Evolutionary conservation across 2,329 filamentous ascomycete species (phyloP).

Genomic region (Curvularia hawaiiensis): DNA sequence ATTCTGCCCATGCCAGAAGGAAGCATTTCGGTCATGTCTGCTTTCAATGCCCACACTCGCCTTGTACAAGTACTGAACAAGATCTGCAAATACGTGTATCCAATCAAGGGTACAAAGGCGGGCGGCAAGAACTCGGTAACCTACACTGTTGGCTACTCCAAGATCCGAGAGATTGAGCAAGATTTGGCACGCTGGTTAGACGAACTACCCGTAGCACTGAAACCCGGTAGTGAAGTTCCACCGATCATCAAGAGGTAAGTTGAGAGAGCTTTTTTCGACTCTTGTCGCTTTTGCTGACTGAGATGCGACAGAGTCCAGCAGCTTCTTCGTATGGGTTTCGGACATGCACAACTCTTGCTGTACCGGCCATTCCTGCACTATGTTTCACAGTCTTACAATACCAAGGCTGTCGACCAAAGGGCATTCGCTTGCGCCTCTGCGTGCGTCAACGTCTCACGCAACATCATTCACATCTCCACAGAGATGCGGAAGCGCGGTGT

Average conservation of each 20-base stretch:
- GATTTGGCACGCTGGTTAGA: slow-evolving; percentile 69
- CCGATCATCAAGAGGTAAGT: slow-evolving; percentile 76
- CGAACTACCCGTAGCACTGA: slow-evolving; percentile 73
- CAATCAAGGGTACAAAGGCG: slow-evolving; percentile 58
- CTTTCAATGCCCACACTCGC: slow-evolving; percentile 64
- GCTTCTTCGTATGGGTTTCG: slow-evolving; percentile 77
- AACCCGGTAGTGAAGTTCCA: slow-evolving; percentile 77
- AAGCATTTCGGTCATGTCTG: slow-evolving; percentile 61
- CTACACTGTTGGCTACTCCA: slow-evolving; percentile 67
- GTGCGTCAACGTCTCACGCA: slow-evolving; percentile 68
- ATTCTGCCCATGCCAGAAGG: slow-evolving; percentile 61
- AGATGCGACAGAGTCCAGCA: slow-evolving; percentile 63
- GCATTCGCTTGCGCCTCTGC: slow-evolving; percentile 77
- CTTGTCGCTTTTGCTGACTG: not conserved
- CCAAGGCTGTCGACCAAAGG: slow-evolving; percentile 68
- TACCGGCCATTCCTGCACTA: slow-evolving; percentile 87
- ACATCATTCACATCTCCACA: slow-evolving; percentile 79
- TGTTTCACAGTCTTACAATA: slow-evolving; percentile 64
- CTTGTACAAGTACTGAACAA: slow-evolving; percentile 64
- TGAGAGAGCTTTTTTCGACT: not conserved
- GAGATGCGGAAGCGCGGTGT: slow-evolving; percentile 77
- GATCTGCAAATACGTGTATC: slow-evolving; percentile 68
- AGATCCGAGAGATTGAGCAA: slow-evolving; percentile 67
- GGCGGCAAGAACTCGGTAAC: slow-evolving; percentile 52
- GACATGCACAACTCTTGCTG: slow-evolving; percentile 80